Evolutionary conservation across 2,329 filamentous ascomycete species (phyloP).

Genomic region (Scedosporium dehoogii): DNA sequence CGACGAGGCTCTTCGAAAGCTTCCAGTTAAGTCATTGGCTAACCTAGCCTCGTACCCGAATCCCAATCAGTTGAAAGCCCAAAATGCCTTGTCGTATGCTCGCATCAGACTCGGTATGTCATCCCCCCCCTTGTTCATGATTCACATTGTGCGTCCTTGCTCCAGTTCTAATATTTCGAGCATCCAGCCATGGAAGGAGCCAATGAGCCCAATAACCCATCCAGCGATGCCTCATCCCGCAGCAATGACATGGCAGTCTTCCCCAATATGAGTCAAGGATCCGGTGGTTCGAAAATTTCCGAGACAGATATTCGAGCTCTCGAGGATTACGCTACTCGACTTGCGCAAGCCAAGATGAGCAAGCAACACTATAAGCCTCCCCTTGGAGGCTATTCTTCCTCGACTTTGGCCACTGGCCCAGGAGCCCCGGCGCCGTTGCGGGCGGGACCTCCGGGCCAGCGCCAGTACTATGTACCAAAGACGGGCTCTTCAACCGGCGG

Average conservation of each 20-base stretch:
- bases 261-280: not conserved
- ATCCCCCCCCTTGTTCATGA: not conserved
- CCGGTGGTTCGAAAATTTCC: not conserved
- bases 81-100: not conserved
- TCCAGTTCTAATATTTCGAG: not conserved
- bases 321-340: not conserved
- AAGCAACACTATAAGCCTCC: not conserved
- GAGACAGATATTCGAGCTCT: not conserved
- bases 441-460: slow-evolving; percentile 6
- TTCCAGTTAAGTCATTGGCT: slow-evolving; percentile 36
- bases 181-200: not conserved
- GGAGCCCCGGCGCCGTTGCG: slow-evolving; percentile 7
- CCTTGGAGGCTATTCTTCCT: not conserved
- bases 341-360: not conserved
- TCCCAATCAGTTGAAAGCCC: slow-evolving; percentile 41
- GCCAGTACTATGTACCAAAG: not conserved
- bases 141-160: not conserved
- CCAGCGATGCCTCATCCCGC: not conserved
- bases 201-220: not conserved
- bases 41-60: slow-evolving; percentile 48
- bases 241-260: not conserved
- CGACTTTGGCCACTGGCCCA: not conserved
- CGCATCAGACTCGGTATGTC: not conserved
- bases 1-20: not conserved
- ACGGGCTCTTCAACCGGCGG: not conserved